Evolutionary conservation across 1,139 yeast species (phyloP), one percentile per base, ranked within the genome.

Genomic region (Tardiomyces blankii): DNA sequence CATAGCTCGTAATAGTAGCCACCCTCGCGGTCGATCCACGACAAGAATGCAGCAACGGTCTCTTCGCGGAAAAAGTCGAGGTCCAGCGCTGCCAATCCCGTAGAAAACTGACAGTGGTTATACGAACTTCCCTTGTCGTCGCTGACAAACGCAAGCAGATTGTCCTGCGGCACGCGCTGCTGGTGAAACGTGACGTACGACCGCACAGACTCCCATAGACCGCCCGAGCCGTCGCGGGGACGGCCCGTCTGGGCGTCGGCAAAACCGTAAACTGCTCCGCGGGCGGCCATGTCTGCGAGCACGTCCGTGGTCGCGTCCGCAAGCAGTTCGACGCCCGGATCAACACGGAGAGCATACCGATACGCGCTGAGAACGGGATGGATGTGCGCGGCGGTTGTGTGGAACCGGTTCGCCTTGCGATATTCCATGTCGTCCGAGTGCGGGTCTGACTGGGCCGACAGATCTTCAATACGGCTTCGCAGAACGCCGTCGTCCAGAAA

Each of bases 51-150:
- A 35, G 68, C 65, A 58, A 84, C 84, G 35, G 5, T 3, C 50
- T 81, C 78, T 21, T 73, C 65, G 41, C 93, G 66, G 65, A 70
- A 84, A 54, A 85, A 85, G 53, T 83, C 86, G 82, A 84, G 75
- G 54, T 82, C 81, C 18, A 80, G 93, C 50, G 84, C 49, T 58
- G 84, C 94, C 56, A 84, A 84, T 61, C 83, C 84, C 35, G 87
- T 77, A 93, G 93, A 84, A 61, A 83, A 84, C 61, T 84, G 93
- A 57, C 93, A 84, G 0, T 91, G 81, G 6, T 89, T 82, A 63
- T 82, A 84, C 2, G 62, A 7, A 94, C n/a, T 25, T 3, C 91
- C 89, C 21, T 75, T 68, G 38, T 60, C 52, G 33, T 69, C 70
- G 54, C 35, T 30, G 9, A 30, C 35, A 30, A 30, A 30, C 16